Conservation (phyloP, 2,329 filamentous ascomycete genomes). For the Xylaria sp. region DNA sequence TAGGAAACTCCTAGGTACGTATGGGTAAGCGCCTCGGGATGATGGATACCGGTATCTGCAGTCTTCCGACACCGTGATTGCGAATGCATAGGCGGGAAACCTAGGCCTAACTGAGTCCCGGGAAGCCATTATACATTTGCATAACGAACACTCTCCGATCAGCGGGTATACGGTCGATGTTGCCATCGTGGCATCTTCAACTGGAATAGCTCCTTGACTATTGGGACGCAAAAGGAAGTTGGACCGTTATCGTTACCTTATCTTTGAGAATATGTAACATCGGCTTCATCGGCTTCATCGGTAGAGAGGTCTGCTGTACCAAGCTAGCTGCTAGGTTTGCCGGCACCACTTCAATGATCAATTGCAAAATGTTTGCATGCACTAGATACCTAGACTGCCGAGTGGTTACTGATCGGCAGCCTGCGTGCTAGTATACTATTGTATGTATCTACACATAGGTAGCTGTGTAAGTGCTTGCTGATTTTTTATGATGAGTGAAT, state of each 20-base stretch:
- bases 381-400: not conserved
- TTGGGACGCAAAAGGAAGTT: conserved; percentile 30
- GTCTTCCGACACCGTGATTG: not conserved
- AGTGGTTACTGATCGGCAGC: conserved; percentile 1
- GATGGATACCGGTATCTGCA: conserved; percentile 3
- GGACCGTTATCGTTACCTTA: conserved; percentile 20
- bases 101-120: not conserved
- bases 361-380: not conserved
- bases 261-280: conserved; percentile 1
- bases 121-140: not conserved
- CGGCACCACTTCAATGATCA: not conserved
- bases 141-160: conserved; percentile 6
- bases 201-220: conserved; percentile 20
- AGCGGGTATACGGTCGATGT: conserved; percentile 4
- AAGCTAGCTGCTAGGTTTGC: conserved; percentile 5
- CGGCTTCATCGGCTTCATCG: not conserved
- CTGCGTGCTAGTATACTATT: too few species aligned
- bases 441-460: not conserved
- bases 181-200: conserved; percentile 1
- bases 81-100: conserved; percentile 3
- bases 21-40: not conserved
- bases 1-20: too few species aligned
- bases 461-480: not conserved
- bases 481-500: not conserved
- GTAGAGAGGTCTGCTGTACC: not conserved